Evolutionary conservation across 768 basidiomycete species (phyloP).

Genomic region (Lactarius trivialis): DNA sequence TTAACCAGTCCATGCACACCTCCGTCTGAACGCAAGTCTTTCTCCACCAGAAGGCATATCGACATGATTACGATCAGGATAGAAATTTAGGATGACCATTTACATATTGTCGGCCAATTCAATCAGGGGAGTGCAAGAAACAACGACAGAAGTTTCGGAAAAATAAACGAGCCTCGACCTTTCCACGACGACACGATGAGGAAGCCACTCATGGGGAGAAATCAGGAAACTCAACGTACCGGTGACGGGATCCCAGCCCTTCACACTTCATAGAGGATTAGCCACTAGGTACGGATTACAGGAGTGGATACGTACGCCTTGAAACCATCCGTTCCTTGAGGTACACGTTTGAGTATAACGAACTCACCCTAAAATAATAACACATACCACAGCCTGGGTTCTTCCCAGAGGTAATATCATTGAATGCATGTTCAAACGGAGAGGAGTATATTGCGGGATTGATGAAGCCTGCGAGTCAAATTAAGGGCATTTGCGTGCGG

Average conservation of each 20-base stretch:
- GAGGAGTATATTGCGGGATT: constrained; percentile 46
- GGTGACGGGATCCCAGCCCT: constrained; percentile 27
- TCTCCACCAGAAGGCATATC: too few relatives aligned
- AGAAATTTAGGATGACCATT: too few relatives aligned
- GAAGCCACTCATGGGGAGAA: not conserved
- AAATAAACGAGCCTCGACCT: constrained; percentile 28
- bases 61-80: too few relatives aligned
- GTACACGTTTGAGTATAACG: not conserved
- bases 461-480: constrained; percentile 32
- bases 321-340: constrained; percentile 23
- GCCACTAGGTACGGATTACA: not conserved
- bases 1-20: too few relatives aligned
- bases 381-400: constrained; percentile 24
- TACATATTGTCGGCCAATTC: not conserved
- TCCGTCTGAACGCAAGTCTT: too few relatives aligned
- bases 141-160: constrained; percentile 24
- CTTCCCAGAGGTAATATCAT: constrained; percentile 26
- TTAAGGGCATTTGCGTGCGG: not conserved
- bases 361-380: not conserved
- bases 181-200: not conserved
- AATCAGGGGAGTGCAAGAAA: constrained; percentile 26
- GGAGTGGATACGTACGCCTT: constrained; percentile 19
- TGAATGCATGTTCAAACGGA: constrained; percentile 23
- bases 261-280: constrained; percentile 10
- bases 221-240: constrained; percentile 7